phyloP scores from a whole-genome alignment of 257 asterid species.

The Gentiana straminea region DNA sequence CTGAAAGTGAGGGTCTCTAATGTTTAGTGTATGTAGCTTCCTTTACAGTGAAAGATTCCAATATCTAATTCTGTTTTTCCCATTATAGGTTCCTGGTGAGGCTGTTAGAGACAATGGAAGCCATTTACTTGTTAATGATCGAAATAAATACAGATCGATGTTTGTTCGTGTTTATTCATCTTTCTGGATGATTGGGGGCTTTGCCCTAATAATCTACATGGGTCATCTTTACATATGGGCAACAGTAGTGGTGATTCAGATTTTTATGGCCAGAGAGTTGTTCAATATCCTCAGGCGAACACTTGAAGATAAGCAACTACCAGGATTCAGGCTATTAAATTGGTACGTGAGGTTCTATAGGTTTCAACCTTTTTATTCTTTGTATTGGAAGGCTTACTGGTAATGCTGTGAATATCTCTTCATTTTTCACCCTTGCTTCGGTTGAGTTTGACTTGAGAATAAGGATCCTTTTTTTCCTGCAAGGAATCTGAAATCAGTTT shows the following conservation, averaged over 20 bases:
- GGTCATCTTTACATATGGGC: slow-evolving; percentile 69
- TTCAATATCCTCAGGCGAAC: slow-evolving; percentile 48
- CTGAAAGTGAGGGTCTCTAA: neutral
- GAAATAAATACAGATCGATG: slow-evolving; percentile 51
- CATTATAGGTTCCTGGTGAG: slow-evolving; percentile 32
- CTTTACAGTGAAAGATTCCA: neutral
- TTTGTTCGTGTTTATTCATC: slow-evolving; percentile 53
- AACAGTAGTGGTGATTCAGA: slow-evolving; percentile 51
- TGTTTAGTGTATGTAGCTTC: neutral
- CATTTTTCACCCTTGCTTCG: no score
- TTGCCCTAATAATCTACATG: slow-evolving; percentile 35
- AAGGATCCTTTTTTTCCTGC: no score
- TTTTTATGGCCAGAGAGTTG: slow-evolving; percentile 52
- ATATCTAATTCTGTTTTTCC: slow-evolving; percentile 2
- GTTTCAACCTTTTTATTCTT: no score
- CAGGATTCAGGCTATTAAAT: slow-evolving; percentile 58
- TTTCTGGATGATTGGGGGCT: slow-evolving; percentile 51
- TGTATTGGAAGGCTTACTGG: no score
- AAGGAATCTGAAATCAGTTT: slow-evolving; percentile 3
- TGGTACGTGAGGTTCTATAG: slow-evolving; percentile 20
- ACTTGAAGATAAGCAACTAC: slow-evolving; percentile 54
- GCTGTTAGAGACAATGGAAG: slow-evolving; percentile 29
- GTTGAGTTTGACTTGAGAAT: no score
- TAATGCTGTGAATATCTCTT: no score
- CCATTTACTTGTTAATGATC: slow-evolving; percentile 35